phyloP scores from a whole-genome alignment of 257 asterid genomes.

The Buddleja alternifolia region DNA sequence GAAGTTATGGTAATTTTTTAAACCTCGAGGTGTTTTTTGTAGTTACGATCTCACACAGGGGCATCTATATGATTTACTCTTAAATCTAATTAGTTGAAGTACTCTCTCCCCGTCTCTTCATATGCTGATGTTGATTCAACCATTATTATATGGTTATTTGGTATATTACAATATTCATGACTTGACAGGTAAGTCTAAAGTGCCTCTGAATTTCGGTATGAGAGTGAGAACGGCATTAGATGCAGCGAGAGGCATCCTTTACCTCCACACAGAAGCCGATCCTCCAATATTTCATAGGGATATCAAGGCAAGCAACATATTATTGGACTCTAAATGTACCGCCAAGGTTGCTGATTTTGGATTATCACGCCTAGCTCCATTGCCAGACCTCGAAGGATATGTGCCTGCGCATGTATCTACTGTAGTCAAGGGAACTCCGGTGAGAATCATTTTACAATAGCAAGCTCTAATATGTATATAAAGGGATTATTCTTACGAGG shows the following conservation, averaged over 20 bases:
- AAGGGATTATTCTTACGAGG: too few species aligned
- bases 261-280: slow-evolving; percentile 94
- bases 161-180: too few species aligned
- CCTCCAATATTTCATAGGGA: slow-evolving; percentile 99
- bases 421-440: slow-evolving; percentile 98
- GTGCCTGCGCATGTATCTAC: slow-evolving; percentile 84
- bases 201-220: slow-evolving; percentile 61
- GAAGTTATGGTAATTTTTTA: too few species aligned
- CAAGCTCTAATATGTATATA: background rate
- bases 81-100: too few species aligned
- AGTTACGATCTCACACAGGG: too few species aligned
- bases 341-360: slow-evolving; percentile 99
- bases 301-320: slow-evolving; percentile 90
- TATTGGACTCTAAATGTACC: slow-evolving; percentile 67
- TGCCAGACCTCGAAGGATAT: slow-evolving; percentile 80
- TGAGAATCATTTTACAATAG: slow-evolving; percentile 36
- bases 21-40: too few species aligned
- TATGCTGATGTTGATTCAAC: too few species aligned
- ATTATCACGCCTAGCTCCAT: slow-evolving; percentile 87
- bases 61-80: too few species aligned
- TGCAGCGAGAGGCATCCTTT: slow-evolving; percentile 89
- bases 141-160: too few species aligned
- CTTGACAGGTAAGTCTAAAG: slow-evolving; percentile 62
- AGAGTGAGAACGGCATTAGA: slow-evolving; percentile 77
- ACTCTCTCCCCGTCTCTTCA: too few species aligned